Base-by-base conservation (phyloP, 768 basidiomycete genomes). In the Podaxis pistillaris region DNA sequence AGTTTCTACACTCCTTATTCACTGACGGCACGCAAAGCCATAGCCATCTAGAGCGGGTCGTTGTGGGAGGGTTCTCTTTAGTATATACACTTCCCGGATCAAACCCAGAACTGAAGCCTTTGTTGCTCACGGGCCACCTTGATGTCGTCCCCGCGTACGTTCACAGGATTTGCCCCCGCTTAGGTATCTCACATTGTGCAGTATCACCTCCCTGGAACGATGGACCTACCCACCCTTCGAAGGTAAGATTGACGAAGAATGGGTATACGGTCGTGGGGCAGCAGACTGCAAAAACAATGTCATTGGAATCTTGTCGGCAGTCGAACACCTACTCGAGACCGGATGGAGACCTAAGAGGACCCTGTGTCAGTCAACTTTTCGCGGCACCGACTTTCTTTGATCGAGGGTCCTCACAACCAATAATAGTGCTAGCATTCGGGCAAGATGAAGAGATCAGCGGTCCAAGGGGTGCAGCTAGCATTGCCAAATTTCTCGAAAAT, bases 381-480 rank as follows among this genome's bases (percentile, higher is more conserved):
- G 28, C 19, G 5, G 40, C n/a, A 9, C 33, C 33, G 15, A 46
- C 9, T 22, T 46, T 46, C 19, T 3, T 46, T 33, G 33, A 33
- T 9, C 7, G 44, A 46, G 44, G 44, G n/a, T 46, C 15, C 44
- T 19, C n/a, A 46, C 41, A 26, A 28, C 54, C 9, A 8, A 44
- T 15, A 17, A 36, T 33, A 73, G 70, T 75, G 9, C 66, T 75
- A 2, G 71, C 74, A 0, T 75, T 75, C 41, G 74, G 74, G 6
- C 73, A 74, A 63, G 74, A 75, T 51, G 74, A 75, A 64, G 74
- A 75, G 66, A 71, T 73, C 9, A 70, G 71, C 56, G 74, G 74
- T 2, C 70, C 70, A 2, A 64, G 68, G 47, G 74, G 74, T 1
- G 74, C 74, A 4, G 61, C 57, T 9, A 70, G 69, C 46, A 71